Conservation (phyloP, 768 basidiomycete species). For the Mycena haematopus region DNA sequence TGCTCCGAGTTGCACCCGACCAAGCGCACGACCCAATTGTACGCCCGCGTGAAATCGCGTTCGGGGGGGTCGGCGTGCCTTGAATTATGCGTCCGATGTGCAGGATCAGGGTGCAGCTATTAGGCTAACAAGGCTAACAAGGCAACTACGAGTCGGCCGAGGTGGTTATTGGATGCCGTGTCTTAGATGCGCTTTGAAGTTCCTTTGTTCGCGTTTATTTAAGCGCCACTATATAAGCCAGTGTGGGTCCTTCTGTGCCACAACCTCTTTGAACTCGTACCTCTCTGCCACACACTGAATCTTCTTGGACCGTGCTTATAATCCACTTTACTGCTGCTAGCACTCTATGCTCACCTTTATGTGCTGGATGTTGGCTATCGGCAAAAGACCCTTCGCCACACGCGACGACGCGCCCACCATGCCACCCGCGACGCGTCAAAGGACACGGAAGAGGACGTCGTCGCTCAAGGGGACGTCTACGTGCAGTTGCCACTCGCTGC, state of each 20-base stretch:
- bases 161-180: conserved; percentile 7
- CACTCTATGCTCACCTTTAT: not conserved
- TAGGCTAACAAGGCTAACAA: conserved; percentile 1
- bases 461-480: conserved; percentile 20
- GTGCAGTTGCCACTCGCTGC: conserved; percentile 2
- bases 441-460: conserved; percentile 6
- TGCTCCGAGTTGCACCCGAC: conserved; percentile 6
- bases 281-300: not conserved
- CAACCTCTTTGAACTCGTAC: not conserved
- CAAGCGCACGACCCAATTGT: conserved; percentile 3
- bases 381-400: not conserved
- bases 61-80: conserved; percentile 10
- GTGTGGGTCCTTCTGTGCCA: not conserved
- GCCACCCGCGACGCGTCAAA: conserved; percentile 19
- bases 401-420: conserved; percentile 13
- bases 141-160: not conserved
- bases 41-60: not conserved
- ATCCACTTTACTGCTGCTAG: not conserved
- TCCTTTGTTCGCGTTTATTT: conserved; percentile 12
- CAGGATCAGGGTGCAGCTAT: conserved; percentile 12
- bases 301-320: no score
- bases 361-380: conserved; percentile 6
- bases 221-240: conserved; percentile 8
- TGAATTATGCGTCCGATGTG: conserved; percentile 6
- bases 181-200: not conserved